Evolutionary conservation across 768 basidiomycete species (phyloP).

Genomic region (Suillus tomentosus): DNA sequence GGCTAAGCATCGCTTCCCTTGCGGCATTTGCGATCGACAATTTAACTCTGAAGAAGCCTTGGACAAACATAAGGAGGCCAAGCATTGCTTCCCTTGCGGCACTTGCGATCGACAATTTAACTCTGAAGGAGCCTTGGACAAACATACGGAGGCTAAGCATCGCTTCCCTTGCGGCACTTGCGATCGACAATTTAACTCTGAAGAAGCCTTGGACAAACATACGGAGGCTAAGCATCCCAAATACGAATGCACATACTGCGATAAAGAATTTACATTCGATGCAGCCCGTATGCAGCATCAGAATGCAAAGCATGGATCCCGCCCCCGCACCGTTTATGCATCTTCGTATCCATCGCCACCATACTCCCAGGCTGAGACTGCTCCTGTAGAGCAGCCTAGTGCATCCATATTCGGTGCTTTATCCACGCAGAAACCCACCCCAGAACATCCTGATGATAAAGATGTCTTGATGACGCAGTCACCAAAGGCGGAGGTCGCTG

Average conservation of each 20-base stretch:
- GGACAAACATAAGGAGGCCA: not conserved
- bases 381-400: not conserved
- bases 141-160: no score
- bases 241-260: conserved; percentile 12
- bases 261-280: not conserved
- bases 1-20: conserved; percentile 12
- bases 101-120: conserved; percentile 13
- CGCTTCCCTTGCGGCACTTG: no score
- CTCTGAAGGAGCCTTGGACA: no score
- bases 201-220: no score
- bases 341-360: not conserved
- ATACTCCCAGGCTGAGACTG: not conserved
- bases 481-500: not conserved
- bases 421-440: not conserved
- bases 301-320: conserved; percentile 1
- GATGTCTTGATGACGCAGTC: not conserved
- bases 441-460: not conserved
- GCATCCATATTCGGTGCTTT: not conserved
- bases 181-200: no score
- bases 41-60: no score
- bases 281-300: not conserved
- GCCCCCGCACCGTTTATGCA: not conserved
- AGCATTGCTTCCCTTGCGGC: conserved; percentile 16
- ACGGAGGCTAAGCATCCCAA: conserved; percentile 13
- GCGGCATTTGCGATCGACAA: no score